Evolutionary conservation across 352 stramenopile genomes (phyloP).

Genomic region (Chrysophaeum taylorii): DNA sequence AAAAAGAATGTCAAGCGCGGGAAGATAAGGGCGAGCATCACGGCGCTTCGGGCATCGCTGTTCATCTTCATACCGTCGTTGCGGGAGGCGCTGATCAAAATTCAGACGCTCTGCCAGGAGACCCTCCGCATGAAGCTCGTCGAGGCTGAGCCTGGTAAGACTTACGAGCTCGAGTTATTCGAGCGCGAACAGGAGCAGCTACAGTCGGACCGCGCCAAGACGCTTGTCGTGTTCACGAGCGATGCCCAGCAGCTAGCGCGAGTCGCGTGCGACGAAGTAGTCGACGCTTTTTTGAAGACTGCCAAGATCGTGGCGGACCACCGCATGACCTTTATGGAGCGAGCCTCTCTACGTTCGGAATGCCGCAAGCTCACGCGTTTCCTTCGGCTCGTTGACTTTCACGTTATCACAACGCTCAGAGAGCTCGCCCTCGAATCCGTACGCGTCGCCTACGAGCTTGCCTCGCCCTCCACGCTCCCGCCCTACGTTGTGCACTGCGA

Average conservation of each 20-base stretch:
- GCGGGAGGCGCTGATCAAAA: constrained; percentile 56
- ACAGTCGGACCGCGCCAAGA: constrained; percentile 43
- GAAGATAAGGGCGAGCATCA: constrained; percentile 72
- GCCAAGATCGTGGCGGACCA: constrained; percentile 82
- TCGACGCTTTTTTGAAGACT: constrained; percentile 71
- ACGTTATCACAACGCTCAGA: constrained; percentile 71
- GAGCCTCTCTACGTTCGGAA: constrained; percentile 71
- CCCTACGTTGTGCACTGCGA: neutral
- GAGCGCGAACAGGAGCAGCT: constrained; percentile 54
- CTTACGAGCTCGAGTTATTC: constrained; percentile 66
- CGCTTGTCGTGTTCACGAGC: constrained; percentile 51
- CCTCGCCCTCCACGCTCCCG: constrained; percentile 17
- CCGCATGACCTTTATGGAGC: constrained; percentile 93
- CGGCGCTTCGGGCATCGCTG: constrained; percentile 59
- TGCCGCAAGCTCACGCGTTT: constrained; percentile 80
- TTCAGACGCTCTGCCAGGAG: constrained; percentile 60
- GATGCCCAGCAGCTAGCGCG: constrained; percentile 66
- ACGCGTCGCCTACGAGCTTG: constrained; percentile 9
- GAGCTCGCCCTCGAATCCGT: constrained; percentile 63
- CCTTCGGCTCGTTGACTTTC: constrained; percentile 74
- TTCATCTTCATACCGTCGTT: constrained; percentile 75
- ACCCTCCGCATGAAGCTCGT: constrained; percentile 47
- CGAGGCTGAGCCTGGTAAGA: constrained; percentile 50
- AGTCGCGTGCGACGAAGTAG: constrained; percentile 73
- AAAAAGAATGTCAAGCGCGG: constrained; percentile 63